These are phyloP conservation scores for Gracilaria vermiculophylla DNA, from an alignment of 23 red algal species.

Conservation along the genomic window DNA sequence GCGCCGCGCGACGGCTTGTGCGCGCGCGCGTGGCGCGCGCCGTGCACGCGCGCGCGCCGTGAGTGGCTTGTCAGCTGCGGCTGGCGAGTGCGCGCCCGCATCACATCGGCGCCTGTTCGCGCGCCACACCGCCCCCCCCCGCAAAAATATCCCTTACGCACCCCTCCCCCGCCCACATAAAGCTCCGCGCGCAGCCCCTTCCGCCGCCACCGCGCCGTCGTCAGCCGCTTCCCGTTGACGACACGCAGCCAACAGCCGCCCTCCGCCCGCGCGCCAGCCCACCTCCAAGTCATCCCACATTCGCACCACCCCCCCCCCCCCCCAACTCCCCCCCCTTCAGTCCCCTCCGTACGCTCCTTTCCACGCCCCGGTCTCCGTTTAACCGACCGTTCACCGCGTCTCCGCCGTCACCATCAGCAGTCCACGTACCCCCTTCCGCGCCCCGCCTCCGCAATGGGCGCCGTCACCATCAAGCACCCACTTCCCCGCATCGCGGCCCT, in stretches of 20 bases:
- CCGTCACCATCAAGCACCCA: background rate
- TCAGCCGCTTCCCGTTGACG: background rate
- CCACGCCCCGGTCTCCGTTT: background rate
- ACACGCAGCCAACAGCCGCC: background rate
- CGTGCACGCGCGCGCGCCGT: background rate
- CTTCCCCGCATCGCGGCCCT: background rate
- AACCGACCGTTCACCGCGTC: background rate
- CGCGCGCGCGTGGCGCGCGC: background rate
- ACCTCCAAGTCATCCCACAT: background rate
- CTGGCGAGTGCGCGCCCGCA: background rate
- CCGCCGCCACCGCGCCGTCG: background rate
- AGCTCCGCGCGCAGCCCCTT: background rate
- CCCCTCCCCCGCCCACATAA: too few species aligned
- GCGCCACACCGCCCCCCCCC: background rate
- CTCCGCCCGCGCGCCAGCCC: background rate
- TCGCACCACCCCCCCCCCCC: background rate
- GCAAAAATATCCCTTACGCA: too few species aligned
- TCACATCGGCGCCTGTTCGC: background rate
- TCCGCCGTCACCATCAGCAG: background rate
- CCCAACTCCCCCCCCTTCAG: background rate
- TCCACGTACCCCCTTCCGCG: background rate
- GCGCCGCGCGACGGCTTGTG: background rate
- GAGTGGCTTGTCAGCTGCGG: background rate
- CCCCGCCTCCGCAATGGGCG: background rate
- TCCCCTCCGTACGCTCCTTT: background rate